Evolutionary conservation across 2,329 filamentous ascomycete genomes (phyloP).

Genomic region (Fusarium transvaalense): DNA sequence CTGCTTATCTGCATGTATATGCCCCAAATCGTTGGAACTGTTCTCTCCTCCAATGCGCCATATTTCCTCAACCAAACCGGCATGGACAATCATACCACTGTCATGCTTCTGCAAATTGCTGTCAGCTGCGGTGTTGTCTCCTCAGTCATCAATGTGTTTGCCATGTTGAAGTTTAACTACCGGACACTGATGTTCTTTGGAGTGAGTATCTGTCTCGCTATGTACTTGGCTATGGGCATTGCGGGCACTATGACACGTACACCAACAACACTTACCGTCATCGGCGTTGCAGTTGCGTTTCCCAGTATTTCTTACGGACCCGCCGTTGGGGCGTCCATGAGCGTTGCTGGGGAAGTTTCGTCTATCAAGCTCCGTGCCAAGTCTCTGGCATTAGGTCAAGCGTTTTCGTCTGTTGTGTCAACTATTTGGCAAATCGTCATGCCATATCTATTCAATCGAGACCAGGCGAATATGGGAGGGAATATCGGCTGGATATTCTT

Average conservation of each 20-base stretch:
- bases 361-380: conserved; percentile 14
- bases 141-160: background rate
- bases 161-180: conserved; percentile 7
- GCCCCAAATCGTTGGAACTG: conserved; percentile 9
- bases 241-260: conserved; percentile 11
- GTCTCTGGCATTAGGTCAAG: conserved; percentile 6
- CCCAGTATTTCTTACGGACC: conserved; percentile 16
- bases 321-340: conserved; percentile 6
- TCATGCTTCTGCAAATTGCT: conserved; percentile 12
- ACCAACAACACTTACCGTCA: conserved; percentile 1
- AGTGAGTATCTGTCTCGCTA: conserved; percentile 1
- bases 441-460: conserved; percentile 14
- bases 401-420: background rate
- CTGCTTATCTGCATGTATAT: conserved; percentile 16
- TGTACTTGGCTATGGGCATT: conserved; percentile 16
- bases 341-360: conserved; percentile 8
- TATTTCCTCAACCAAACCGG: conserved; percentile 20
- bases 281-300: conserved; percentile 11
- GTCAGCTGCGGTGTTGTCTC: conserved; percentile 4
- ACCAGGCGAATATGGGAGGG: conserved; percentile 21
- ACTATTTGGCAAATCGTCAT: conserved; percentile 8
- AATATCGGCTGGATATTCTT: conserved; percentile 18
- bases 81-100: conserved; percentile 6
- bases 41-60: conserved; percentile 15
- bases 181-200: conserved; percentile 14